Conservation (phyloP, 2,329 filamentous ascomycete genomes). For the Microthyrium microscopicum region DNA sequence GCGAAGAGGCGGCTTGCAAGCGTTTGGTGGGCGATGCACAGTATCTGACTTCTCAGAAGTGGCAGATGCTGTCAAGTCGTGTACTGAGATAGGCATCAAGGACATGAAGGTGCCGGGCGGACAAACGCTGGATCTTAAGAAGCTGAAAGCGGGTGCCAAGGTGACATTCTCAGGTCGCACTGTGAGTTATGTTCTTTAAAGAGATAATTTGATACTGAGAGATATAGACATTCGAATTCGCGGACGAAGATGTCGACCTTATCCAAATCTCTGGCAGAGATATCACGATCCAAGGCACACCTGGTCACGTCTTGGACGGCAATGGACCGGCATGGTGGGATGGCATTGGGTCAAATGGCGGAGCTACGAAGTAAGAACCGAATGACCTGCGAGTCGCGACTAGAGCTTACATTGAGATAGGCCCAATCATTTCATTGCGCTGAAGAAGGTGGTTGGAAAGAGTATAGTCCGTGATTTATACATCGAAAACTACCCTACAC, state of each 20-base stretch:
- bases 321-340: slow-evolving; percentile 38
- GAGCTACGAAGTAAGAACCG: neutral
- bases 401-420: slow-evolving; percentile 2
- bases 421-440: slow-evolving; percentile 25
- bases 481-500: slow-evolving; percentile 38
- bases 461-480: slow-evolving; percentile 29
- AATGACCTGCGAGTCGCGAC: neutral
- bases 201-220: neutral
- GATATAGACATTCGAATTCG: slow-evolving; percentile 3
- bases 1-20: neutral
- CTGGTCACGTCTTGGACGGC: slow-evolving; percentile 33
- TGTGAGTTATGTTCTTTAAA: neutral
- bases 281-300: slow-evolving; percentile 42
- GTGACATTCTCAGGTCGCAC: slow-evolving; percentile 11
- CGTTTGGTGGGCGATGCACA: slow-evolving; percentile 2
- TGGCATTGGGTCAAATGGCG: slow-evolving; percentile 25
- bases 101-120: slow-evolving; percentile 21
- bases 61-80: slow-evolving; percentile 9
- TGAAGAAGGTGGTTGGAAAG: slow-evolving; percentile 21
- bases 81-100: slow-evolving; percentile 22
- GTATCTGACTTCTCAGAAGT: slow-evolving; percentile 2
- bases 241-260: slow-evolving; percentile 7
- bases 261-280: slow-evolving; percentile 16
- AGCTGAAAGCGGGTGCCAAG: slow-evolving; percentile 18
- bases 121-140: slow-evolving; percentile 21